Evolutionary conservation across 2,329 filamentous ascomycete genomes (phyloP).

Genomic region (Gaeumannomyces sp.): DNA sequence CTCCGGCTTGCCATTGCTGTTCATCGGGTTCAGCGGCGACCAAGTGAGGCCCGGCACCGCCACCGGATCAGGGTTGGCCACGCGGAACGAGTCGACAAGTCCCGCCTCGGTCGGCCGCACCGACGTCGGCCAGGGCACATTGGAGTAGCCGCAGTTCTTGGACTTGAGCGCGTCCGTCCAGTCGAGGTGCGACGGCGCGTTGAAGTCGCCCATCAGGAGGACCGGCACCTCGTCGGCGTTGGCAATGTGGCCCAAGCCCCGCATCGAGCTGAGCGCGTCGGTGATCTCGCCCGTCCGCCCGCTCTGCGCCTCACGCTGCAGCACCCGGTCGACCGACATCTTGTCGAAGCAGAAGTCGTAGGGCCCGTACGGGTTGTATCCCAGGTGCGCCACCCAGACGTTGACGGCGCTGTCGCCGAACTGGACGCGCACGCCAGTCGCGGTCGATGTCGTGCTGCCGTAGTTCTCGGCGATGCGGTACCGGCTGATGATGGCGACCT

Average conservation of each 20-base stretch:
- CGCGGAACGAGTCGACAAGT: slow-evolving; percentile 34
- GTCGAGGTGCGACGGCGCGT: slow-evolving; percentile 38
- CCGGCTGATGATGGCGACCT: slow-evolving; percentile 29
- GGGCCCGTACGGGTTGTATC: slow-evolving; percentile 33
- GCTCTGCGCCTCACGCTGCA: slow-evolving; percentile 28
- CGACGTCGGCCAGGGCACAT: slow-evolving; percentile 34
- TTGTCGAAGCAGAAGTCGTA: slow-evolving; percentile 36
- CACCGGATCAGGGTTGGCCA: slow-evolving; percentile 28
- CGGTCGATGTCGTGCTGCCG: slow-evolving; percentile 15
- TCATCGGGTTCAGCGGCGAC: slow-evolving; percentile 32
- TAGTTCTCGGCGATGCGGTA: slow-evolving; percentile 31
- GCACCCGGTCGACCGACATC: slow-evolving; percentile 26
- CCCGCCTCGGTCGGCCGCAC: slow-evolving; percentile 27
- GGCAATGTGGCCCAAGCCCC: slow-evolving; percentile 19
- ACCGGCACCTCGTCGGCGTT: slow-evolving; percentile 28
- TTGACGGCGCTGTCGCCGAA: slow-evolving; percentile 28
- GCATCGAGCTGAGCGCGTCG: slow-evolving; percentile 28
- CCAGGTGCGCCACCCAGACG: slow-evolving; percentile 31
- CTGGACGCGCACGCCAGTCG: slow-evolving; percentile 27
- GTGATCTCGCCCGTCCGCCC: slow-evolving; percentile 32
- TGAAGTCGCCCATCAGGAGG: slow-evolving; percentile 35
- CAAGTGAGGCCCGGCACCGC: slow-evolving; percentile 30
- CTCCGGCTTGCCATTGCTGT: slow-evolving; percentile 25
- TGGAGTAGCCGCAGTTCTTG: slow-evolving; percentile 29
- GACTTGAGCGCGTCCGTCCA: slow-evolving; percentile 27